These are phyloP conservation scores for Cyclotella kingstonii DNA, from an alignment of 108 stramenopile species.

Conservation along the genomic window DNA sequence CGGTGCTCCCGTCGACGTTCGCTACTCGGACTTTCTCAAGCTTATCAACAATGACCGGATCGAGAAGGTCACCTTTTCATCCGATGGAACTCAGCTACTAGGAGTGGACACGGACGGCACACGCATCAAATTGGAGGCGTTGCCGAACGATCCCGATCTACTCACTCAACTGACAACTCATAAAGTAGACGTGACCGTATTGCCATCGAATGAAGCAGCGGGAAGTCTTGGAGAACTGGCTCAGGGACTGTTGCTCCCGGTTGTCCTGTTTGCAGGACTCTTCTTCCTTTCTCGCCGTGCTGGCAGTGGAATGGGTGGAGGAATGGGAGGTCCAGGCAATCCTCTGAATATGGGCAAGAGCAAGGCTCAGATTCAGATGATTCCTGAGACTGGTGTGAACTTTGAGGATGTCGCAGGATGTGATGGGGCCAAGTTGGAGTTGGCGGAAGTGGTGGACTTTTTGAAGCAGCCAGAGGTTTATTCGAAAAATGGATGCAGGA, in stretches of 20 bases:
- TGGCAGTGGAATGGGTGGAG: constrained; percentile 55
- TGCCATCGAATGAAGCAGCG: constrained; percentile 70
- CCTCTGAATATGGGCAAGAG: constrained; percentile 88
- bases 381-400: constrained; percentile 86
- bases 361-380: constrained; percentile 90
- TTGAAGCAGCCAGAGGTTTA: constrained; percentile 93
- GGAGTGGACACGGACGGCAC: constrained; percentile 86
- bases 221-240: constrained; percentile 79
- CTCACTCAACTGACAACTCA: constrained; percentile 84
- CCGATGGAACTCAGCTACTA: constrained; percentile 73
- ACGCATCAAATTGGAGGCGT: constrained; percentile 84
- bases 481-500: constrained; percentile 86
- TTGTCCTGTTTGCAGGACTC: constrained; percentile 86
- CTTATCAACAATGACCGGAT: constrained; percentile 54
- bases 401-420: constrained; percentile 97
- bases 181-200: constrained; percentile 92
- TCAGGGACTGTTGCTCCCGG: constrained; percentile 82
- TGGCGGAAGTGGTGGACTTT: constrained; percentile 96
- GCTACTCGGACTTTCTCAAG: constrained; percentile 62
- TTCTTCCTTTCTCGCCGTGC: constrained; percentile 88
- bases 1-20: constrained; percentile 54
- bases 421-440: constrained; percentile 93
- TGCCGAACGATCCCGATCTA: constrained; percentile 94
- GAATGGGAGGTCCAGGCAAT: constrained; percentile 78
- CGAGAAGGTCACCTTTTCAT: constrained; percentile 69